phyloP scores from a whole-genome alignment of 495 filamentous ascomycete species.

The Penicillium cinerascens region DNA sequence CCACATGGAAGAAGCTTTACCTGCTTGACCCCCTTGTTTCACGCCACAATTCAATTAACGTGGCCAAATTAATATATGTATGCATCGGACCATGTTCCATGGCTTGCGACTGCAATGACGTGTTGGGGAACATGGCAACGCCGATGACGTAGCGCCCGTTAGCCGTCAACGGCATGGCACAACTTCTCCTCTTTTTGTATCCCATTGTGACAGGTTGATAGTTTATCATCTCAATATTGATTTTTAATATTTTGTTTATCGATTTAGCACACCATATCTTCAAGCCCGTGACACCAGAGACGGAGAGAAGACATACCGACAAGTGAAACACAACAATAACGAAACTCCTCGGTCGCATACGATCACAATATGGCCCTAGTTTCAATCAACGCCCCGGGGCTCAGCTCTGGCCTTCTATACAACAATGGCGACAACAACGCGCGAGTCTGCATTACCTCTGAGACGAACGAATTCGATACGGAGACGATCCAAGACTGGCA shows the following conservation, averaged over 20 bases:
- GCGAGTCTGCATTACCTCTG: constrained; percentile 60
- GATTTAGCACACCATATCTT: not conserved
- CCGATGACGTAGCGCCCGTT: constrained; percentile 21
- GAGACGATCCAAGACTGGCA: constrained; percentile 56
- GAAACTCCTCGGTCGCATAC: not conserved
- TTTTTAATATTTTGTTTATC: not conserved
- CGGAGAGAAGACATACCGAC: not conserved
- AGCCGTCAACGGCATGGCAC: constrained; percentile 6
- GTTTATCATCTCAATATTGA: not conserved
- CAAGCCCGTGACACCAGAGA: not conserved
- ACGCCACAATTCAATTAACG: not conserved
- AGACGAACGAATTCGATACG: constrained; percentile 58
- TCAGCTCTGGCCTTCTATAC: constrained; percentile 37
- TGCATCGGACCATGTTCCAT: constrained; percentile 4
- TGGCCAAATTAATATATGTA: constrained; percentile 8
- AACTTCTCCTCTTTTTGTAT: not conserved
- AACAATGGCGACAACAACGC: constrained; percentile 45
- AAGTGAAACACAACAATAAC: not conserved
- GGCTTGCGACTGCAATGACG: constrained; percentile 18
- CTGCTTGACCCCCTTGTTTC: not conserved
- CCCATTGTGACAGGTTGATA: not conserved
- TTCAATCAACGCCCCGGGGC: constrained; percentile 37
- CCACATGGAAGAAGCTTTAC: not conserved
- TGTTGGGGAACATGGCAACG: constrained; percentile 4
- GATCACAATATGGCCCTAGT: constrained; percentile 33